Conservation (phyloP, 2,329 filamentous ascomycete genomes). For the Apiospora kogelbergensis region DNA sequence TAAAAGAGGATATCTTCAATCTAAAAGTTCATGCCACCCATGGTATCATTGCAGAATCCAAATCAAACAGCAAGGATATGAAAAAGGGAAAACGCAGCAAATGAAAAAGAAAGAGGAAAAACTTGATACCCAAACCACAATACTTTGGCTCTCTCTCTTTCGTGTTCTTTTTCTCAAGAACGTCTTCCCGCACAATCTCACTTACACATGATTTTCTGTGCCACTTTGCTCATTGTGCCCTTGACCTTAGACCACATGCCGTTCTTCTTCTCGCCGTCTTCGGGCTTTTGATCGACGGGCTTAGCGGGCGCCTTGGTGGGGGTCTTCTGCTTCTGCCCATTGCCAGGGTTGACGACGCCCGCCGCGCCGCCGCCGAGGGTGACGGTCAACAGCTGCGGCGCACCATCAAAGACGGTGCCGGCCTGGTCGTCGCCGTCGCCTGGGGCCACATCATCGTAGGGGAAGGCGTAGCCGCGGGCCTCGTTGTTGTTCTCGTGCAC, state of each 20-base stretch:
- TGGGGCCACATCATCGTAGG: constrained; percentile 69
- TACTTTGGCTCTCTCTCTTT: not conserved
- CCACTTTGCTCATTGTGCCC: not conserved
- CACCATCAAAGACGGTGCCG: constrained; percentile 59
- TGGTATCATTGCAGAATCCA: not conserved
- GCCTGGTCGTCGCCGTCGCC: constrained; percentile 61
- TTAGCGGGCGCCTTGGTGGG: not conserved
- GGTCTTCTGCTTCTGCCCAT: not conserved
- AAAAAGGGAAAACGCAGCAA: not conserved
- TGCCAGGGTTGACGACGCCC: not conserved
- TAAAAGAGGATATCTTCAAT: not conserved
- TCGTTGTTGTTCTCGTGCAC: constrained; percentile 61
- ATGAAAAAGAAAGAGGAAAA: not conserved
- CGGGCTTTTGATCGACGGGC: constrained; percentile 15
- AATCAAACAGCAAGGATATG: not conserved
- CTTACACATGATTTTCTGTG: not conserved
- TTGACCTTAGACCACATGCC: constrained; percentile 3
- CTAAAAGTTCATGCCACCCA: constrained; percentile 2
- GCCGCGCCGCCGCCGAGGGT: constrained; percentile 47
- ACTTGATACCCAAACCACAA: not conserved
- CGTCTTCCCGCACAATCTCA: not conserved
- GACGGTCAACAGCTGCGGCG: constrained; percentile 56
- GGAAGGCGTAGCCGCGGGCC: constrained; percentile 63
- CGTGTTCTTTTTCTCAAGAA: not conserved
- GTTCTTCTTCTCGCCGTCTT: constrained; percentile 19